Base-by-base conservation (phyloP, 179 eudicot species). In the Silene vulgaris region DNA sequence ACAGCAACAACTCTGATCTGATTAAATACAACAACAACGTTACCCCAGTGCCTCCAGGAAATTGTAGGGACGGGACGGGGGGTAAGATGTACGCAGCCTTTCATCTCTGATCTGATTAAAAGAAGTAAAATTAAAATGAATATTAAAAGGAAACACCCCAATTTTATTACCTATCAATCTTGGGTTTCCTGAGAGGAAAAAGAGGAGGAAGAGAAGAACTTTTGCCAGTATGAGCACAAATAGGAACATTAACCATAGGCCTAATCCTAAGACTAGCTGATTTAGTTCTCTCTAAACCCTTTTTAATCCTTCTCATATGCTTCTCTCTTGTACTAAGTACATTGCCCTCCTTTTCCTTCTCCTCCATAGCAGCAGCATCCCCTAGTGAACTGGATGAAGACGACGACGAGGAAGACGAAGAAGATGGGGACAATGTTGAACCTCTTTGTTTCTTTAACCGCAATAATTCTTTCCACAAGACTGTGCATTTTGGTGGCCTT, bases 401-500 rank as follows among this genome's bases (percentile, higher is more conserved):
- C 2, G 86, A 83, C 0, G 93, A 85, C 0, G 91, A 85, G 0
- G 93, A 88, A 0, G 97, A 86, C 0, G 97, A 87, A 1, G 91
- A 82, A 0, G 90, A 88, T 1, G 93, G 86, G 0, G 93, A 88
- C 2, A 87, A 78, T 0, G 90, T 86, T 0, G 81, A 23, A 1
- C 32, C 72, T n/a, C 82, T 76, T 16, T 87, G 85, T 37, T 92
- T 93, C 81, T 82, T 87, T 82, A 95, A 59, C 78, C 91, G 77
- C 3, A 90, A 65, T 45, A 92, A 56, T 78, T 92, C 97, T 65
- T 92, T 92, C 97, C 97, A 95, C 5, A 95, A 43, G 3, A 95
- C 97, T 8, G 99, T 90, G 75, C 99, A 95, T 20, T 87, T 92
- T 1, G 99, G 99, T 2, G 99, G 99, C 57, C 99, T 83, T 4